These are phyloP conservation scores for Barnettozyma siamensis DNA, from an alignment of 805 yeast species.

Conservation along the genomic window DNA sequence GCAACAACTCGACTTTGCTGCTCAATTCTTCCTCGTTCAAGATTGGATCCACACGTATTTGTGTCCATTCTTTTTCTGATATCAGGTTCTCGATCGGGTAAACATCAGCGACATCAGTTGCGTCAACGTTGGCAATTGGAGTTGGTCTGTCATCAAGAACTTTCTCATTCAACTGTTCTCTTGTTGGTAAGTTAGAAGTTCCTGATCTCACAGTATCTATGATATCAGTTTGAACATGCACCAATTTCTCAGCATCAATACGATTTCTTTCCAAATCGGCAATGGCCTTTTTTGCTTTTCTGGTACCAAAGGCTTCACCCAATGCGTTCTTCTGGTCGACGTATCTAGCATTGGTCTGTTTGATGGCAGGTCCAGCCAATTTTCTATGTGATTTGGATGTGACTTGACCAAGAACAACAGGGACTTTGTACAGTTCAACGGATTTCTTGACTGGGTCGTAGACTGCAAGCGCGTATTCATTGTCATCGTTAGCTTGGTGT, in stretches of 20 bases:
- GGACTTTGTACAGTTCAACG: conserved; percentile 59
- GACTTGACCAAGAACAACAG: conserved; percentile 57
- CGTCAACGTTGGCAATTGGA: conserved; percentile 69
- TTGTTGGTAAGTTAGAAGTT: conserved; percentile 70
- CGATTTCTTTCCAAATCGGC: conserved; percentile 73
- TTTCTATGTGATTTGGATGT: conserved; percentile 55
- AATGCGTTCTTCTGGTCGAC: conserved; percentile 69
- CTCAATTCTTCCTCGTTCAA: conserved; percentile 48
- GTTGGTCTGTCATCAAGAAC: conserved; percentile 73
- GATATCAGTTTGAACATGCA: conserved; percentile 70
- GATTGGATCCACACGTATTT: conserved; percentile 58
- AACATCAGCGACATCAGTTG: conserved; percentile 77
- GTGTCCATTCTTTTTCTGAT: conserved; percentile 56
- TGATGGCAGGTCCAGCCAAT: conserved; percentile 57
- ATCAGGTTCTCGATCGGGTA: conserved; percentile 72
- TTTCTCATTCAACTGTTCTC: conserved; percentile 50
- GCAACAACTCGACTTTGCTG: conserved; percentile 52
- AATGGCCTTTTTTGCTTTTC: conserved; percentile 89
- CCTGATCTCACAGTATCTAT: conserved; percentile 69
- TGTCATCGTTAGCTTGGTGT: conserved; percentile 30
- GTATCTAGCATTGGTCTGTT: conserved; percentile 44
- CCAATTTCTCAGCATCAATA: conserved; percentile 78
- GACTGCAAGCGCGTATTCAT: conserved; percentile 65
- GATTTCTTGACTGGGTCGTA: conserved; percentile 63
- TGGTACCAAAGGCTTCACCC: conserved; percentile 97